Percentiles rank a stretch among this genome's conserved stretches.
phyloP scores from a whole-genome alignment of 495 filamentous ascomycete species.

The Articulospora tetracladia region DNA sequence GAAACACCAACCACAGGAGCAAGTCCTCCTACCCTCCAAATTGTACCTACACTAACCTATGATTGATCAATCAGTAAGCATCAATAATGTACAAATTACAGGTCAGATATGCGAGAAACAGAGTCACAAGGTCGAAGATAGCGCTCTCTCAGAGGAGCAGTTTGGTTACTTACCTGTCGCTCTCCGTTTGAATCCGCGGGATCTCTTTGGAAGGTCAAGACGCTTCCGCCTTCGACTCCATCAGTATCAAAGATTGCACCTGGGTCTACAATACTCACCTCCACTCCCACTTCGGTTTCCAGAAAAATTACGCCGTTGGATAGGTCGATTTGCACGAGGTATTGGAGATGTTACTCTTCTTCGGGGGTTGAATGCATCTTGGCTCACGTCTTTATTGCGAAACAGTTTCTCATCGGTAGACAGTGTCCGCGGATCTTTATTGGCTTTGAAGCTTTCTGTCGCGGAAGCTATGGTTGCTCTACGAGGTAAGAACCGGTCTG shows the following conservation, averaged over 20 bases:
- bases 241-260: not conserved
- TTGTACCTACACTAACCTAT: conserved; percentile 60
- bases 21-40: conserved; percentile 80
- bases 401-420: conserved; percentile 57
- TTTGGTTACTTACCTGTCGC: conserved; percentile 29
- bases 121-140: not conserved
- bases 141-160: not conserved
- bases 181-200: conserved; percentile 20
- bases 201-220: conserved; percentile 26
- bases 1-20: conserved; percentile 50
- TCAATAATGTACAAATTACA: not conserved
- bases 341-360: conserved; percentile 35
- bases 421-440: conserved; percentile 58
- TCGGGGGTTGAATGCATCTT: conserved; percentile 63
- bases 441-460: conserved; percentile 48
- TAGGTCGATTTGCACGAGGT: conserved; percentile 5
- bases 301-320: conserved; percentile 18
- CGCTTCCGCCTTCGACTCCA: conserved; percentile 17
- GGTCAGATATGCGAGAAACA: not conserved
- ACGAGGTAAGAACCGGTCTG: conserved; percentile 57
- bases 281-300: conserved; percentile 23
- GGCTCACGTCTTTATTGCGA: conserved; percentile 49
- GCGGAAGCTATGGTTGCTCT: conserved; percentile 14
- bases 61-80: conserved; percentile 14
- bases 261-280: conserved; percentile 1